A percentile compares a stretch with the other conserved stretches of the same genome.
phyloP scores from a whole-genome alignment of 129 eudicot species.

The Chrysanthemum lavandulifolium region DNA sequence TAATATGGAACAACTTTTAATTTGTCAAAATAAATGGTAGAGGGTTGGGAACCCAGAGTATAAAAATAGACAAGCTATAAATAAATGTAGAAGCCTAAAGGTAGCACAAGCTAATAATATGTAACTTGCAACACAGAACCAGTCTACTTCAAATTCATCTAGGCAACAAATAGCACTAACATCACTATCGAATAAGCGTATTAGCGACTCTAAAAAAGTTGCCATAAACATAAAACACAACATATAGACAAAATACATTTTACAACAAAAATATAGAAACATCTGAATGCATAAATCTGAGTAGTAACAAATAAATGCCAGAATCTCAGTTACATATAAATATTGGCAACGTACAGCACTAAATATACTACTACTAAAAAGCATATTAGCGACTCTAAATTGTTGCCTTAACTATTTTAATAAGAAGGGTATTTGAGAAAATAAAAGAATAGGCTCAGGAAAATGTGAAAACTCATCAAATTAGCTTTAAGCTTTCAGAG shows the following conservation, averaged over 20 bases:
- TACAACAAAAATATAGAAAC: slow-evolving; percentile 33
- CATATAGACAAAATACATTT: background rate
- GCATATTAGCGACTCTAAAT: slow-evolving; percentile 67
- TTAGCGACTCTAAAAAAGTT: slow-evolving; percentile 39
- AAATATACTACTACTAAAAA: slow-evolving; percentile 26
- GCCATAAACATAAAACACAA: background rate
- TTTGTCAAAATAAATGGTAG: too few relatives aligned
- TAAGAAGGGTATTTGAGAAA: background rate
- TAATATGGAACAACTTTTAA: too few relatives aligned
- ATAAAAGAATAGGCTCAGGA: slow-evolving; percentile 34
- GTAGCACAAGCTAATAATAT: background rate
- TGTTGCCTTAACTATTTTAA: slow-evolving; percentile 40
- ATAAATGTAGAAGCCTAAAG: background rate
- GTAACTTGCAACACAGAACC: slow-evolving; percentile 11
- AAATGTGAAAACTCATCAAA: slow-evolving; percentile 35
- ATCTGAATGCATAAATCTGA: slow-evolving; percentile 52
- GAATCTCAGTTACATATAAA: slow-evolving; percentile 45
- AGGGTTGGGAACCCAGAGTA: too few relatives aligned
- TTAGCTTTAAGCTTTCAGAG: slow-evolving; percentile 48
- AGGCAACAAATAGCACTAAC: slow-evolving; percentile 35
- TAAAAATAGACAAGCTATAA: too few relatives aligned
- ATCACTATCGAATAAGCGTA: slow-evolving; percentile 21
- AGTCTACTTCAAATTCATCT: slow-evolving; percentile 10
- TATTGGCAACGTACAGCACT: slow-evolving; percentile 67
- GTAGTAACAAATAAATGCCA: slow-evolving; percentile 36